These are phyloP conservation scores for Nicotiana otophora DNA, from an alignment of 257 asterid genomes.

Conservation along the genomic window DNA sequence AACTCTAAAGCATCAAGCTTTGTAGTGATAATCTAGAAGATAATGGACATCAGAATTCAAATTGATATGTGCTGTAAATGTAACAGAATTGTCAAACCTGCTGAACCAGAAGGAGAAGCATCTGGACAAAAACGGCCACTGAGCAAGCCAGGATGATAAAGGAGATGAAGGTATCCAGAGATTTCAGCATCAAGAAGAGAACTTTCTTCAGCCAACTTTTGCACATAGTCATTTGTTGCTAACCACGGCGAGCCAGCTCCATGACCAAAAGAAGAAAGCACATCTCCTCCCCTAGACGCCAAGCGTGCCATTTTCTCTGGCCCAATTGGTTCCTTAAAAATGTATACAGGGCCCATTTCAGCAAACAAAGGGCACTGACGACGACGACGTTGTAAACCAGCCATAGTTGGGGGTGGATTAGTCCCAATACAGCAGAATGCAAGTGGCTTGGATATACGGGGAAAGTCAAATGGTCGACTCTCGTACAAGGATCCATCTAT, in stretches of 20 bases:
- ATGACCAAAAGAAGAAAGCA: constrained; percentile 86
- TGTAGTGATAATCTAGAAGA: background rate
- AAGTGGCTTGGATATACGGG: constrained; percentile 95
- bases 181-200: constrained; percentile 74
- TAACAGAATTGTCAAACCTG: constrained; percentile 50
- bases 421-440: constrained; percentile 99
- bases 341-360: constrained; percentile 95
- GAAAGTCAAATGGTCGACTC: constrained; percentile 92
- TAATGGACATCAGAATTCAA: background rate
- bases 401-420: constrained; percentile 99
- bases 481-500: constrained; percentile 86
- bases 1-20: background rate
- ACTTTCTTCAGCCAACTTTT: constrained; percentile 60
- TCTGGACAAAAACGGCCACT: constrained; percentile 94
- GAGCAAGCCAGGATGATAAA: constrained; percentile 87
- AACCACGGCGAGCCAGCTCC: constrained; percentile 90
- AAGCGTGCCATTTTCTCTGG: constrained; percentile 80
- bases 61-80: background rate
- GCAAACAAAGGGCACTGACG: constrained; percentile 99
- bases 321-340: constrained; percentile 87
- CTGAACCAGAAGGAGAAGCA: constrained; percentile 92
- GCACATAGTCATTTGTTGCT: constrained; percentile 63
- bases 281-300: constrained; percentile 91
- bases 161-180: constrained; percentile 82
- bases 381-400: constrained; percentile 97